These are phyloP conservation scores for Cephalotrichum gorgonifer DNA, from an alignment of 2,329 filamentous ascomycete species.

Conservation along the genomic window DNA sequence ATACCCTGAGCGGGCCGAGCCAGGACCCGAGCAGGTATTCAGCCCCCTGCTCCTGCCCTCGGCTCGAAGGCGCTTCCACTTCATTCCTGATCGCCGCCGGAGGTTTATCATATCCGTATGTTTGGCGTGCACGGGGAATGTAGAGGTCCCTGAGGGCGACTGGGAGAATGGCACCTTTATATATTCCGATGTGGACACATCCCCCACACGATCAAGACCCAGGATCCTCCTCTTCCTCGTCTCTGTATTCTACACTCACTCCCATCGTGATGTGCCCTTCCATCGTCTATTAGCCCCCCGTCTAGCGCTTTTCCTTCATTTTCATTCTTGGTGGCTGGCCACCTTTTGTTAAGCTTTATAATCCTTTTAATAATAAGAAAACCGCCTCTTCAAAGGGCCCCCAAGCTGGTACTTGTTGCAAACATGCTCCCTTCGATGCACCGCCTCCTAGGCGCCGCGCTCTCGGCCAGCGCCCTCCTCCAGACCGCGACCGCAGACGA, in stretches of 20 bases:
- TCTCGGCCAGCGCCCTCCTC: conserved; percentile 1
- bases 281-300: background rate
- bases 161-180: too few species aligned
- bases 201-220: background rate
- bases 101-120: conserved; percentile 4
- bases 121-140: background rate
- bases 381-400: too few species aligned
- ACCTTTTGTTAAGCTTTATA: background rate
- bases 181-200: background rate
- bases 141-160: too few species aligned
- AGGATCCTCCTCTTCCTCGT: background rate
- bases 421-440: background rate
- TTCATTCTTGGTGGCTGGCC: conserved; percentile 3
- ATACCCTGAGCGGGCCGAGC: too few species aligned
- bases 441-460: background rate
- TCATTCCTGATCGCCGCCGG: conserved; percentile 4
- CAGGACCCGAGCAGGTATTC: too few species aligned
- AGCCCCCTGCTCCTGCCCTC: too few species aligned
- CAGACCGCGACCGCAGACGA: background rate
- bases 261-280: background rate
- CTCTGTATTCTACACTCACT: background rate
- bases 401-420: too few species aligned
- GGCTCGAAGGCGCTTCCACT: background rate
- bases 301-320: background rate
- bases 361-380: too few species aligned